phyloP scores from a whole-genome alignment of 345 rosid genomes.

The Boechera divaricarpa region DNA sequence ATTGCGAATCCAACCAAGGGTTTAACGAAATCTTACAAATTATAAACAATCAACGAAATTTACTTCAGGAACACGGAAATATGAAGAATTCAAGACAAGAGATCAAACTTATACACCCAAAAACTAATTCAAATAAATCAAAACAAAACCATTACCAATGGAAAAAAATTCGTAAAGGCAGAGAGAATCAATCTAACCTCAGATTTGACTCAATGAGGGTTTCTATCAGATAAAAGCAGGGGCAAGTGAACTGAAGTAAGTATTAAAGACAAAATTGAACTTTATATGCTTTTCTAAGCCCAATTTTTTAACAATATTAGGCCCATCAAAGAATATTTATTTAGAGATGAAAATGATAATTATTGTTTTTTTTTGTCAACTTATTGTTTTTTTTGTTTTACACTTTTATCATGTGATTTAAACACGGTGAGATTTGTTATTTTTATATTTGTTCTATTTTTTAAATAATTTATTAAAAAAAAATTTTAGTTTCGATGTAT shows the following conservation, averaged over 20 bases:
- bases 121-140: neutral
- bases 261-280: neutral
- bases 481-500: too few relatives aligned
- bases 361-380: too few relatives aligned
- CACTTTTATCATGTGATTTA: too few relatives aligned
- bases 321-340: constrained; percentile 11
- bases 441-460: too few relatives aligned
- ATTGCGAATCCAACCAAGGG: neutral
- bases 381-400: too few relatives aligned
- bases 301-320: neutral
- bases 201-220: neutral
- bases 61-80: neutral
- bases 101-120: neutral
- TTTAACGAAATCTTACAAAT: neutral
- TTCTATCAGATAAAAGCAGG: neutral
- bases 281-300: neutral
- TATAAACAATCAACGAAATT: neutral
- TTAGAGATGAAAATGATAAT: neutral
- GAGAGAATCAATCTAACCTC: neutral
- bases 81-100: neutral
- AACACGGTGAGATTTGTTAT: too few relatives aligned
- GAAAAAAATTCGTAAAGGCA: constrained; percentile 7
- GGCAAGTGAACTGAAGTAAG: neutral
- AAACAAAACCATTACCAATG: neutral
- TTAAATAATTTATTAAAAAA: too few relatives aligned